These are phyloP conservation scores for Phalaenopsis equestris DNA, from an alignment of 106 monocot species.

Conservation along the genomic window DNA sequence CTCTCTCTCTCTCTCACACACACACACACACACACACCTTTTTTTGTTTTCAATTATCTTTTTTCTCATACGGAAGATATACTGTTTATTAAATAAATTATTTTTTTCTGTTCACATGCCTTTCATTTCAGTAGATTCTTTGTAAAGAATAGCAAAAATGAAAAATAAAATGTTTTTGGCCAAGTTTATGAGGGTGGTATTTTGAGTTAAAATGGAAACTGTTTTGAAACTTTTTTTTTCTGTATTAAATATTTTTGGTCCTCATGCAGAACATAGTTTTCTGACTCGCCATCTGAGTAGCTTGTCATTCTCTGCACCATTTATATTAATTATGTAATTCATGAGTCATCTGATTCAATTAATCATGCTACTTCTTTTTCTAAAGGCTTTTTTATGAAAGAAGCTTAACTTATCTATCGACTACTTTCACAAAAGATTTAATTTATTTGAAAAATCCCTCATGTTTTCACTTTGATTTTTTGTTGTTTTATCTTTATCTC, in stretches of 20 bases:
- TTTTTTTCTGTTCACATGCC: background rate
- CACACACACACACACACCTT: too few relatives aligned
- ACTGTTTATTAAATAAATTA: too few relatives aligned
- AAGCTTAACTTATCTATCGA: background rate
- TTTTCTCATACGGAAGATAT: too few relatives aligned
- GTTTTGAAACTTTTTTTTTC: too few relatives aligned
- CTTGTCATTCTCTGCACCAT: background rate
- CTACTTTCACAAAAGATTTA: background rate
- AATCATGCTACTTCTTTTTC: background rate
- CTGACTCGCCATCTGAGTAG: background rate
- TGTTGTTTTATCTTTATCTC: background rate
- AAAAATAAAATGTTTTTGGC: background rate
- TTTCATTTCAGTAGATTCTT: background rate
- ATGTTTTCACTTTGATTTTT: background rate
- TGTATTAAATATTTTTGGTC: too few relatives aligned
- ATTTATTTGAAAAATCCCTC: background rate
- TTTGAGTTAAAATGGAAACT: background rate
- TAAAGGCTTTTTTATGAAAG: background rate
- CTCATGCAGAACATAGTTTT: background rate
- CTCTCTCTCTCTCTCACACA: too few relatives aligned
- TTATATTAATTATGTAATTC: background rate
- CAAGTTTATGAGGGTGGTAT: background rate
- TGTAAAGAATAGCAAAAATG: background rate
- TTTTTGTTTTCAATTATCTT: too few relatives aligned
- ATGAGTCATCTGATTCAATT: too few relatives aligned